Evolutionary conservation across 257 asterid species (phyloP).

Genomic region (Linaria vulgaris): DNA sequence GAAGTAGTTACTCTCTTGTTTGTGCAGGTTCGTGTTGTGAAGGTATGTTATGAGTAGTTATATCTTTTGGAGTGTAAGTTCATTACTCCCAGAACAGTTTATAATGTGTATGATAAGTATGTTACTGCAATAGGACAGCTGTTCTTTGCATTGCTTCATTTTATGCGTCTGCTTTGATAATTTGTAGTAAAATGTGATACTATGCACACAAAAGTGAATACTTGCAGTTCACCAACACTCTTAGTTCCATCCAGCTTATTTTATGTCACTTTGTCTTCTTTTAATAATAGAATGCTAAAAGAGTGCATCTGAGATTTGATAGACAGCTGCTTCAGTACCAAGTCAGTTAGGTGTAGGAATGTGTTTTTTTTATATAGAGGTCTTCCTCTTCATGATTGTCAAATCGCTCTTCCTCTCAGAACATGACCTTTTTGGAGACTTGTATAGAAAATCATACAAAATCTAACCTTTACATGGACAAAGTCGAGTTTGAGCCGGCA

Average conservation of each 20-base stretch:
- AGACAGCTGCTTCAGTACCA: constrained; percentile 17
- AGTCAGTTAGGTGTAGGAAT: constrained; percentile 11
- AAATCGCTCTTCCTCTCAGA: constrained; percentile 54
- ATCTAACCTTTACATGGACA: constrained; percentile 94
- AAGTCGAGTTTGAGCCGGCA: constrained; percentile 97
- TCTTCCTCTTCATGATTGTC: constrained; percentile 29
- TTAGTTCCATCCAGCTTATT: constrained; percentile 9
- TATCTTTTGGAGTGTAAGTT: constrained; percentile 39
- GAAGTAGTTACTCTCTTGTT: constrained; percentile 26
- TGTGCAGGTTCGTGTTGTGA: constrained; percentile 89
- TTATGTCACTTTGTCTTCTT: constrained; percentile 12
- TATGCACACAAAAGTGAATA: constrained; percentile 14
- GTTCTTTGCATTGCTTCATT: constrained; percentile 7
- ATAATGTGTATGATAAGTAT: constrained; percentile 6
- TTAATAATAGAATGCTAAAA: constrained; percentile 26
- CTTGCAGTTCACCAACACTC: constrained; percentile 19
- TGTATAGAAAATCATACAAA: constrained; percentile 96
- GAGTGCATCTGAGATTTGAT: constrained; percentile 23
- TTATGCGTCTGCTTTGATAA: constrained; percentile 14
- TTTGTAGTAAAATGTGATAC: constrained; percentile 10
- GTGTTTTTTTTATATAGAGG: background rate
- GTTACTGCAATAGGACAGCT: constrained; percentile 9
- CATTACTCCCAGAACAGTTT: constrained; percentile 26
- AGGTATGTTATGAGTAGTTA: constrained; percentile 65
- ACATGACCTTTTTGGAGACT: constrained; percentile 83